These are phyloP conservation scores for Umbelopsis ramanniana DNA, from an alignment of 192 early-diverging fungal genomes.

Conservation along the genomic window DNA sequence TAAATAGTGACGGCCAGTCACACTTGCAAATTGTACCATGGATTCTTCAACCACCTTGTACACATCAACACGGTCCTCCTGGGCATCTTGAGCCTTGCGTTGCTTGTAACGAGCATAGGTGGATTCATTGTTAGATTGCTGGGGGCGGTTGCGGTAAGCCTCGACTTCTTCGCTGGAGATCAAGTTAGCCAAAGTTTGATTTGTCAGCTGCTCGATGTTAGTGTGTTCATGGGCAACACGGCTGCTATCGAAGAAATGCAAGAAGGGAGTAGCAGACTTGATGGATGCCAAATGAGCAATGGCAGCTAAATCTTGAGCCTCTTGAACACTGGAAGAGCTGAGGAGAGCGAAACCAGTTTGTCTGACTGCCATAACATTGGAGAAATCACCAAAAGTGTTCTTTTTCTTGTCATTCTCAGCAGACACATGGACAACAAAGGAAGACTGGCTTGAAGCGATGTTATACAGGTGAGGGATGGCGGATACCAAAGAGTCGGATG, in stretches of 20 bases:
- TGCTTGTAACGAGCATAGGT: constrained; percentile 37
- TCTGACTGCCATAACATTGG: constrained; percentile 74
- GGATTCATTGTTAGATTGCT: neutral
- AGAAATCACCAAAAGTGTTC: constrained; percentile 45
- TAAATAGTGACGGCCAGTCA: constrained; percentile 63
- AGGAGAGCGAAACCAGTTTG: constrained; percentile 81
- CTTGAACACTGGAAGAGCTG: constrained; percentile 75
- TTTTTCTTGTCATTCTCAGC: constrained; percentile 41
- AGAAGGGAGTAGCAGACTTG: constrained; percentile 58
- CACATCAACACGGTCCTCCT: constrained; percentile 24
- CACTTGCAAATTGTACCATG: constrained; percentile 54
- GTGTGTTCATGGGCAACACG: constrained; percentile 41
- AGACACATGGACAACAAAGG: constrained; percentile 60
- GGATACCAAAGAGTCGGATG: constrained; percentile 43
- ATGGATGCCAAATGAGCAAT: constrained; percentile 77
- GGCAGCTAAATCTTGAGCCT: constrained; percentile 81
- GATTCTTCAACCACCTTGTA: constrained; percentile 50
- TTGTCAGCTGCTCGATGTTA: constrained; percentile 41
- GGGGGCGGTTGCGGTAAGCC: constrained; percentile 30
- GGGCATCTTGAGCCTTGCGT: neutral
- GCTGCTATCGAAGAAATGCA: constrained; percentile 65
- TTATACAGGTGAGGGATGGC: constrained; percentile 64
- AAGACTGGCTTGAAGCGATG: constrained; percentile 47
- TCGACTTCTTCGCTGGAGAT: constrained; percentile 50
- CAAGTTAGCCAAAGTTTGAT: constrained; percentile 32